Conservation (phyloP, 2,329 filamentous ascomycete genomes). For the Tolypocladium tropicale region DNA sequence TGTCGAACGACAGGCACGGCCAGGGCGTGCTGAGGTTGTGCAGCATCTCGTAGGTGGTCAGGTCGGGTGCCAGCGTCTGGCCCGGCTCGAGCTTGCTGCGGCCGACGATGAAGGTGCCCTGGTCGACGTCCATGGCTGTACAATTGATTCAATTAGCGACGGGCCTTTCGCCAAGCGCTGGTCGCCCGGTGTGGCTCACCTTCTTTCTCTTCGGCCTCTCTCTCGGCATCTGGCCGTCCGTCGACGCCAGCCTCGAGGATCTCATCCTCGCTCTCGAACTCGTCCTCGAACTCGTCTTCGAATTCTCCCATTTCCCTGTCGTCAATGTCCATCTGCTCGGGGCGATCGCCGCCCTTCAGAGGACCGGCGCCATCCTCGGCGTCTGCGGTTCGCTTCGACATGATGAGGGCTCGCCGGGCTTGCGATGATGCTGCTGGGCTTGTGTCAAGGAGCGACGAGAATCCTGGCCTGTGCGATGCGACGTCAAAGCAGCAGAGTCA, state of each 20-base stretch:
- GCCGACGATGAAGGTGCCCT: conserved; percentile 91
- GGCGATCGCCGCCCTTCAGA: conserved; percentile 51
- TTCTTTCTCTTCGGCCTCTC: conserved; percentile 78
- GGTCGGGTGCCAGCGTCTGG: conserved; percentile 82
- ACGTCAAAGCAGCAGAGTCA: too few relatives aligned
- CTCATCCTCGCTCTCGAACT: conserved; percentile 82
- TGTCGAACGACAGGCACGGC: conserved; percentile 95
- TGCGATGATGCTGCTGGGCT: neutral
- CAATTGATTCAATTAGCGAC: neutral
- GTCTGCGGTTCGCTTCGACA: conserved; percentile 53
- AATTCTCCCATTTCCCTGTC: conserved; percentile 65
- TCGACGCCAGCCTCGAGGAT: conserved; percentile 92
- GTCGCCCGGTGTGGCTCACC: conserved; percentile 23
- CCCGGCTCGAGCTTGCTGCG: conserved; percentile 83
- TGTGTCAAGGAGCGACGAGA: too few relatives aligned
- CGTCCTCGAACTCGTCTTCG: conserved; percentile 90
- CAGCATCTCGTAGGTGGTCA: conserved; percentile 95
- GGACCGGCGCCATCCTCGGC: conserved; percentile 33
- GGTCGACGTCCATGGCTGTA: conserved; percentile 79
- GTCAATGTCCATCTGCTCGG: conserved; percentile 58
- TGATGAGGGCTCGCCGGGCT: conserved; percentile 13
- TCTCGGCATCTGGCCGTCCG: conserved; percentile 81
- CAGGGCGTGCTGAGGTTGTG: conserved; percentile 89
- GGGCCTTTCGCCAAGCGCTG: neutral
- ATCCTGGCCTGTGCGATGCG: neutral